Base-by-base conservation (phyloP, 106 monocot genomes). In the Alisma plantagoaquatica region DNA sequence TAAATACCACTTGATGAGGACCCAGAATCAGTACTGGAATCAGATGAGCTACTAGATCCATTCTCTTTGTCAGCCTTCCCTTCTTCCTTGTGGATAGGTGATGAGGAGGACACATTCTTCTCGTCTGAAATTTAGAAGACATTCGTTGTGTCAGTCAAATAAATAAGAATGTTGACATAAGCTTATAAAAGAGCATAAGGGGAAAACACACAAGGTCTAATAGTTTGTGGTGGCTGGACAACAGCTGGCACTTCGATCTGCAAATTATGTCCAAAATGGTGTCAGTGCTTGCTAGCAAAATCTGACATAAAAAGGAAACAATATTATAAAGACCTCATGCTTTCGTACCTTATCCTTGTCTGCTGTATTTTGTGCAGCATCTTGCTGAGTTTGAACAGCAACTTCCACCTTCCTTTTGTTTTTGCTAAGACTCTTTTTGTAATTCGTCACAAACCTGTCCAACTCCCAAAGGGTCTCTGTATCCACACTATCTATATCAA, bases 381-480 rank as follows among this genome's bases (percentile, higher is more conserved):
- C 65, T 47, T 44, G 27, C 41, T 70, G 69, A 10, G 70, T 70
- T 29, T 58, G 49, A 57, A 60, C 53, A 0, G 83, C 93, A 45
- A 83, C 75, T 56, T 98, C 85, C 20, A 76, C 81, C 69, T 78
- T 98, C 59, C 88, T 70, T 60, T 82, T 98, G 51, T 85, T 75
- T 78, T 98, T 98, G 82, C 96, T 98, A 42, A 98, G 60, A 44
- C 80, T 89, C 72, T 98, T 98, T 68, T 89, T 98, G 48, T 85
- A 89, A 66, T 98, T 98, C 3, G 85, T 82, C 16, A 98, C 81
- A 52, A 89, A 98, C 46, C 96, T 78, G 72, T 98, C 96, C 50
- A 98, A 85, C 71, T 98, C 96, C 96, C 96, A 98, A 38, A 98
- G 78, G 41, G 96, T 98, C 62, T 98, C 96, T 6, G 47, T 78